Evolutionary conservation across 1,284 basidiomycete species (phyloP).

Genomic region (Takashimella koratensis): DNA sequence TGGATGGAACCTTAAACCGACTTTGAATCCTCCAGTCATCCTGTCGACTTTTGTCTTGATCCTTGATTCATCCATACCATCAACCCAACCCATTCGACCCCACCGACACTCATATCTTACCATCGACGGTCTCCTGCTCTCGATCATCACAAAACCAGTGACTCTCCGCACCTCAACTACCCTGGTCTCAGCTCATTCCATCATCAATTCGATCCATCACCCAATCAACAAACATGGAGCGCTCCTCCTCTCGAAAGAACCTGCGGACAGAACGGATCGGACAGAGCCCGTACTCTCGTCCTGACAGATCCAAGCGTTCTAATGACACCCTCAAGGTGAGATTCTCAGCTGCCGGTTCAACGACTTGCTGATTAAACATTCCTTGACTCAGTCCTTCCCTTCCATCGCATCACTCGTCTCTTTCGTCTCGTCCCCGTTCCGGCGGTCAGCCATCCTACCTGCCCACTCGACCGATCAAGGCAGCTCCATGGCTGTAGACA

Average conservation of each 20-base stretch:
- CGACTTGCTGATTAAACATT: background rate
- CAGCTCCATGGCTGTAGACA: constrained; percentile 5
- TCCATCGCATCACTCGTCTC: constrained; percentile 15
- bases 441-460: constrained; percentile 18
- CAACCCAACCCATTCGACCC: too few relatives aligned
- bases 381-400: background rate
- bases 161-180: too few relatives aligned
- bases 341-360: background rate
- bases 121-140: too few relatives aligned
- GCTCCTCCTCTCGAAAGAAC: constrained; percentile 30
- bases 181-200: too few relatives aligned
- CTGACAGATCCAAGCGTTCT: constrained; percentile 7
- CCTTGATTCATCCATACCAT: too few relatives aligned
- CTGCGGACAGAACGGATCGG: constrained; percentile 29
- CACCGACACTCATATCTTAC: too few relatives aligned
- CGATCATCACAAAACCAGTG: too few relatives aligned
- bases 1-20: background rate
- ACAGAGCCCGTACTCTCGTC: constrained; percentile 28
- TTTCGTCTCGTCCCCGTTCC: constrained; percentile 31
- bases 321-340: constrained; percentile 1
- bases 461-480: constrained; percentile 1
- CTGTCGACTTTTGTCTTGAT: too few relatives aligned
- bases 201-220: too few relatives aligned
- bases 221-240: constrained; percentile 25
- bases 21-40: background rate